Conservation (phyloP, 2,329 filamentous ascomycete species). For the Helminthosporium solani region DNA sequence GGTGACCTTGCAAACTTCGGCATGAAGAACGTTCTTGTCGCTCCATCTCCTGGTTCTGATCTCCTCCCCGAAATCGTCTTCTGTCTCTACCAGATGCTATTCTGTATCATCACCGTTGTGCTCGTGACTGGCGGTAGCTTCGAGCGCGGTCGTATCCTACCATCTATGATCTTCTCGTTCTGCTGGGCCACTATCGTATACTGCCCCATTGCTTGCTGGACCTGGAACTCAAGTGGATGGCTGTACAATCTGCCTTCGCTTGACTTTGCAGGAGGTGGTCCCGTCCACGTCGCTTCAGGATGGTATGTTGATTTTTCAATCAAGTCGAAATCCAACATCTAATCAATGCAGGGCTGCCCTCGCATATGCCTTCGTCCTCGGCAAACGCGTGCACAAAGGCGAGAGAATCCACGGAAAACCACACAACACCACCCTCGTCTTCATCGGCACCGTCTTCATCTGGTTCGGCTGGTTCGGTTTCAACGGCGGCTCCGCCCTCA, state of each 20-base stretch:
- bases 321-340: not conserved
- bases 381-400: conserved; percentile 55
- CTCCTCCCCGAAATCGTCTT: conserved; percentile 66
- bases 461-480: conserved; percentile 66
- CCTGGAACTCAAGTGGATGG: conserved; percentile 68
- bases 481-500: conserved; percentile 58
- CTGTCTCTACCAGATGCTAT: conserved; percentile 65
- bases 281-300: conserved; percentile 64
- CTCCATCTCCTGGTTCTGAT: conserved; percentile 59
- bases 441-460: conserved; percentile 64
- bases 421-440: conserved; percentile 64
- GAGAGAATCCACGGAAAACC: conserved; percentile 56
- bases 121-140: conserved; percentile 66
- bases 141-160: conserved; percentile 63
- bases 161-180: conserved; percentile 64
- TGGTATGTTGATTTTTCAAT: conserved; percentile 41
- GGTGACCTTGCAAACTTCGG: conserved; percentile 63
- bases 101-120: conserved; percentile 62
- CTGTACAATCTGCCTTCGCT: conserved; percentile 60
- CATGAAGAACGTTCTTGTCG: conserved; percentile 60
- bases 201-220: conserved; percentile 65
- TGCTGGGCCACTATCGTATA: conserved; percentile 67
- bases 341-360: conserved; percentile 49
- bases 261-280: conserved; percentile 64
- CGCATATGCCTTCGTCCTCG: conserved; percentile 64